phyloP scores from a whole-genome alignment of 1,284 basidiomycete genomes.

The Melanopsichium pennsylvanicum region DNA sequence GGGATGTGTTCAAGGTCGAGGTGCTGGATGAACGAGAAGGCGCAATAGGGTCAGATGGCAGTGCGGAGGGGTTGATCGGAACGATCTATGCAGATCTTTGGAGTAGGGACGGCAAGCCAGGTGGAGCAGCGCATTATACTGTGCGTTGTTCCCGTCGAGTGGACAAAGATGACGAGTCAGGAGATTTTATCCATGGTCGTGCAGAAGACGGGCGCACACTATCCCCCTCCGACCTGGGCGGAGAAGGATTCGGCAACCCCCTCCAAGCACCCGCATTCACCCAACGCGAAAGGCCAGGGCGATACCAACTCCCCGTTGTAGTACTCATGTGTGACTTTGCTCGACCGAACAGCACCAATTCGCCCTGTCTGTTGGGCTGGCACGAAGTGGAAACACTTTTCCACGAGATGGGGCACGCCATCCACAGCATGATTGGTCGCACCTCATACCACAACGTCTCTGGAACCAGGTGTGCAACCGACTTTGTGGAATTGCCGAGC shows the following conservation, averaged over 20 bases:
- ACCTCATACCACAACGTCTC: conserved; percentile 98
- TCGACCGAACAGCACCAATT: conserved; percentile 72
- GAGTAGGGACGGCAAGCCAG: conserved; percentile 81
- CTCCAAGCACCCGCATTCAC: conserved; percentile 50
- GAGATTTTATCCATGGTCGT: conserved; percentile 71
- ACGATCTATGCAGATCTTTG: conserved; percentile 96
- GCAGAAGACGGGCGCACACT: conserved; percentile 64
- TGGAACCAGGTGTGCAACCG: conserved; percentile 97
- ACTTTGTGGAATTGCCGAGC: conserved; percentile 96
- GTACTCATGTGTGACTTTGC: conserved; percentile 90
- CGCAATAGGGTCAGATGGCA: conserved; percentile 4
- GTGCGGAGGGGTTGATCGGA: conserved; percentile 74
- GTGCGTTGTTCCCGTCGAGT: conserved; percentile 90
- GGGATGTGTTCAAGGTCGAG: conserved; percentile 85
- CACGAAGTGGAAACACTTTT: conserved; percentile 93
- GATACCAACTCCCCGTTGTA: conserved; percentile 86
- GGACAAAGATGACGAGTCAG: conserved; percentile 82
- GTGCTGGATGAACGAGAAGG: conserved; percentile 88
- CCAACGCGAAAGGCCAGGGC: conserved; percentile 68
- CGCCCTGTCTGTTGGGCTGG: conserved; percentile 84
- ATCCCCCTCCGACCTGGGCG: conserved; percentile 22
- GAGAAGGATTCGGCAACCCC: conserved; percentile 38
- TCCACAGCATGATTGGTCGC: conserved; percentile 99
- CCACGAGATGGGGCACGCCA: conserved; percentile 99
- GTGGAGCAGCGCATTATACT: conserved; percentile 95